Conservation (phyloP, 2,329 filamentous ascomycete genomes). For the Fusarium buharicum region DNA sequence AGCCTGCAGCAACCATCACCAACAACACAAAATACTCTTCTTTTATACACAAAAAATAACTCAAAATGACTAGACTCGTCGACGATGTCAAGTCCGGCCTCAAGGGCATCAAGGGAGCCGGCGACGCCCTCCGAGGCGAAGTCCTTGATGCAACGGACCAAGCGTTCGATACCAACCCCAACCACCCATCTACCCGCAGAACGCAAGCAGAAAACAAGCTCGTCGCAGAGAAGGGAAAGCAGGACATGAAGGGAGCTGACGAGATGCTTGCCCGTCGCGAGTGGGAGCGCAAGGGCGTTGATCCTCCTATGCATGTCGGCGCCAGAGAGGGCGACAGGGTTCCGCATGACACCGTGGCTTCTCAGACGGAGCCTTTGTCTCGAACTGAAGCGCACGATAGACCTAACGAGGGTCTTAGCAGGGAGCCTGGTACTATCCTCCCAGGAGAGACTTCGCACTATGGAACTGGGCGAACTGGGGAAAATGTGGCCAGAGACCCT, state of each 20-base stretch:
- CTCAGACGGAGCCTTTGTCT: neutral
- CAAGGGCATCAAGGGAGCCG: slow-evolving; percentile 40
- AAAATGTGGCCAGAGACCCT: neutral
- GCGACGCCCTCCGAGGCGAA: slow-evolving; percentile 38
- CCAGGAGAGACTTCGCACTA: slow-evolving; percentile 18
- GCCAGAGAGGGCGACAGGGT: slow-evolving; percentile 2
- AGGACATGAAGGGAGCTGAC: slow-evolving; percentile 28
- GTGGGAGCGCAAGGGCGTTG: slow-evolving; percentile 26
- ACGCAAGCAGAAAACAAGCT: slow-evolving; percentile 15
- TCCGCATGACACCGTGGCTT: neutral
- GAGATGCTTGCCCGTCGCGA: slow-evolving; percentile 37
- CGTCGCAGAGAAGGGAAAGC: slow-evolving; percentile 34
- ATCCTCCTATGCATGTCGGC: slow-evolving; percentile 11
- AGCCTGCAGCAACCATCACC: neutral
- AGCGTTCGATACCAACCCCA: slow-evolving; percentile 32
- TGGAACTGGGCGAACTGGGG: slow-evolving; percentile 10
- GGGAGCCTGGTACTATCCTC: slow-evolving; percentile 19
- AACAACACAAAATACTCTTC: neutral
- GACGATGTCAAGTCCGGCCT: slow-evolving; percentile 41
- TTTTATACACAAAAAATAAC: neutral
- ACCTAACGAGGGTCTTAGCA: slow-evolving; percentile 15
- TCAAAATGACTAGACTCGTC: slow-evolving; percentile 36
- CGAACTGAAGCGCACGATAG: neutral
- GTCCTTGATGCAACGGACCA: slow-evolving; percentile 36
- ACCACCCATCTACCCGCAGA: slow-evolving; percentile 18